These are phyloP conservation scores for Blastobotrys muscicola DNA, from an alignment of 805 yeast genomes.

Conservation along the genomic window DNA sequence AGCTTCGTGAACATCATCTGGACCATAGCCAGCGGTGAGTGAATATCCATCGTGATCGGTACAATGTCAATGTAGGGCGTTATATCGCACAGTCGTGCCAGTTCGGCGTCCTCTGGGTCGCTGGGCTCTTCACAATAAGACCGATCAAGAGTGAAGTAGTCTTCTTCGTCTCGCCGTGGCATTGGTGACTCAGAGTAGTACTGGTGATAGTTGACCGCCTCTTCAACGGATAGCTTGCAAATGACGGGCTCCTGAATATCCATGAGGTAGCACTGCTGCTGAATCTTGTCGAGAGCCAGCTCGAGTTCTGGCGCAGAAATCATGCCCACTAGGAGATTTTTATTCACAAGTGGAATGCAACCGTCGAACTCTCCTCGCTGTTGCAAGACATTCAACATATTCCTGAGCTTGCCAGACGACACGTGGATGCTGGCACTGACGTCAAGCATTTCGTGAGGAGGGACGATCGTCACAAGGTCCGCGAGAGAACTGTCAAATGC, in stretches of 20 bases:
- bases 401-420: slow-evolving; percentile 26
- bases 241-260: slow-evolving; percentile 12
- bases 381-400: slow-evolving; percentile 32
- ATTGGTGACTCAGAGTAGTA: slow-evolving; percentile 8
- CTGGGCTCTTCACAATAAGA: not conserved
- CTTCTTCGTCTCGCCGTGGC: slow-evolving; percentile 1
- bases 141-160: not conserved
- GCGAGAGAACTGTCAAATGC: slow-evolving; percentile 31
- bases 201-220: slow-evolving; percentile 15
- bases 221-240: slow-evolving; percentile 19
- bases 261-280: slow-evolving; percentile 18
- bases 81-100: slow-evolving; percentile 29
- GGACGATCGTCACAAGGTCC: slow-evolving; percentile 30
- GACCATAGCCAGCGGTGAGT: slow-evolving; percentile 41
- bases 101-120: not conserved
- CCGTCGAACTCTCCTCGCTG: slow-evolving; percentile 40
- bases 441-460: slow-evolving; percentile 28
- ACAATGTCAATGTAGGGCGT: slow-evolving; percentile 35
- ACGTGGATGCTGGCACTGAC: slow-evolving; percentile 30
- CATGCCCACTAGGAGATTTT: slow-evolving; percentile 34
- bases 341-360: slow-evolving; percentile 39
- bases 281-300: slow-evolving; percentile 38
- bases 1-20: slow-evolving; percentile 43
- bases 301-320: slow-evolving; percentile 44
- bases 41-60: slow-evolving; percentile 40